These are phyloP conservation scores for Schizopora paradoxa DNA, from an alignment of 1,284 basidiomycete species.

Conservation along the genomic window DNA sequence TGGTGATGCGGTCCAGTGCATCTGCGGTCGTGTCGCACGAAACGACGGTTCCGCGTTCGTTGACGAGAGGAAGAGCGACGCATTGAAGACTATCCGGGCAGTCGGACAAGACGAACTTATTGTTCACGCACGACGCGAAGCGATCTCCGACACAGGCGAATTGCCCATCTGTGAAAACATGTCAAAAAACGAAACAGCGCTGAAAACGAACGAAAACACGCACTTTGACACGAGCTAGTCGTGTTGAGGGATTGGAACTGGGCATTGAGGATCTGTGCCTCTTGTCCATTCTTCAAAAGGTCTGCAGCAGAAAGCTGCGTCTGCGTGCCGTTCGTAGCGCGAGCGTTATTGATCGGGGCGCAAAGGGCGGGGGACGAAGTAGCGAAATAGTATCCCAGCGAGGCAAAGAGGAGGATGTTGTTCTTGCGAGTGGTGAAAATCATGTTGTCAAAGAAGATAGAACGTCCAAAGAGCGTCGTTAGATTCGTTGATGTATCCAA, in stretches of 20 bases:
- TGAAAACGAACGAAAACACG: conserved; percentile 14
- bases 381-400: too few species aligned
- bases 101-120: conserved; percentile 17
- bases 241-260: conserved; percentile 31
- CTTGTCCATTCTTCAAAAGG: conserved; percentile 29
- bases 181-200: too few species aligned
- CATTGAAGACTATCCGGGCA: conserved; percentile 22
- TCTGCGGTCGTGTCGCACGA: conserved; percentile 21
- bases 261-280: conserved; percentile 37
- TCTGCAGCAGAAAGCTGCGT: conserved; percentile 4
- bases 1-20: conserved; percentile 20
- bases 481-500: too few species aligned
- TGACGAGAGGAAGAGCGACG: conserved; percentile 26
- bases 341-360: too few species aligned
- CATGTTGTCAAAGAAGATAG: too few species aligned
- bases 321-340: too few species aligned
- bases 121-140: conserved; percentile 28
- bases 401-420: too few species aligned
- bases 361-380: too few species aligned
- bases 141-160: conserved; percentile 28
- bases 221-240: conserved; percentile 35
- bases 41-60: conserved; percentile 22
- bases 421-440: too few species aligned
- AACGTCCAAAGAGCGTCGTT: too few species aligned
- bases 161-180: conserved; percentile 20